Evolutionary conservation across 176 grass and related monocot genomes (phyloP).

Genomic region (sorghum (Sorghum bicolor)): DNA sequence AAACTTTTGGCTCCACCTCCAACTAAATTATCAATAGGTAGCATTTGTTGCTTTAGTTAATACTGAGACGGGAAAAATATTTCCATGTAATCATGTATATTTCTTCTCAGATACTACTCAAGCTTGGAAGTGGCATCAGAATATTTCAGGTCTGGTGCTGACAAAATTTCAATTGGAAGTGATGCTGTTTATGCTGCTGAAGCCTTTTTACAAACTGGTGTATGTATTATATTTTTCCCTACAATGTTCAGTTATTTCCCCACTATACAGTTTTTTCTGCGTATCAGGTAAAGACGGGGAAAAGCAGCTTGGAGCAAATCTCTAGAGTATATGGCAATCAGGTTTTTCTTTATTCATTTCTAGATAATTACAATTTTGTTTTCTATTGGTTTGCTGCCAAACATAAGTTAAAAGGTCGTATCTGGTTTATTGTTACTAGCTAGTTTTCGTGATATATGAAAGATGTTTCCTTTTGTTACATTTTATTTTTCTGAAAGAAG

Average conservation of each 20-base stretch:
- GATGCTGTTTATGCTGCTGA: slow-evolving; percentile 97
- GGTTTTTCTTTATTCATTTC: slow-evolving; percentile 37
- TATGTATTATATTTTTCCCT: slow-evolving; percentile 45
- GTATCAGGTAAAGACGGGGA: slow-evolving; percentile 77
- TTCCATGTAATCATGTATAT: background rate
- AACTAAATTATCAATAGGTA: background rate
- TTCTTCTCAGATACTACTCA: slow-evolving; percentile 77
- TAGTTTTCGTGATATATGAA: background rate
- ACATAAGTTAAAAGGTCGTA: background rate
- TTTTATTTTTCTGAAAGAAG: background rate
- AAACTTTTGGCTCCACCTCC: background rate
- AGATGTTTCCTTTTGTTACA: background rate
- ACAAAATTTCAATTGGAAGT: slow-evolving; percentile 97
- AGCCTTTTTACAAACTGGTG: slow-evolving; percentile 80
- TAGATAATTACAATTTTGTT: background rate
- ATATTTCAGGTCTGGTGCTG: slow-evolving; percentile 98
- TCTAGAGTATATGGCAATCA: slow-evolving; percentile 95
- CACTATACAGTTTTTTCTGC: slow-evolving; percentile 19
- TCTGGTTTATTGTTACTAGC: background rate
- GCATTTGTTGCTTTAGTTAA: slow-evolving; percentile 9
- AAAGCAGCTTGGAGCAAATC: slow-evolving; percentile 97
- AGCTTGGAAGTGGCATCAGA: slow-evolving; percentile 98
- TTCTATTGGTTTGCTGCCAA: slow-evolving; percentile 7
- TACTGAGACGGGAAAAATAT: background rate
- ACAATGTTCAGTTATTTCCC: slow-evolving; percentile 9